A percentile compares a stretch with the other conserved stretches of the same genome.
Conservation (phyloP, 2,329 filamentous ascomycete species). For the Epichloe sylvatica region DNA sequence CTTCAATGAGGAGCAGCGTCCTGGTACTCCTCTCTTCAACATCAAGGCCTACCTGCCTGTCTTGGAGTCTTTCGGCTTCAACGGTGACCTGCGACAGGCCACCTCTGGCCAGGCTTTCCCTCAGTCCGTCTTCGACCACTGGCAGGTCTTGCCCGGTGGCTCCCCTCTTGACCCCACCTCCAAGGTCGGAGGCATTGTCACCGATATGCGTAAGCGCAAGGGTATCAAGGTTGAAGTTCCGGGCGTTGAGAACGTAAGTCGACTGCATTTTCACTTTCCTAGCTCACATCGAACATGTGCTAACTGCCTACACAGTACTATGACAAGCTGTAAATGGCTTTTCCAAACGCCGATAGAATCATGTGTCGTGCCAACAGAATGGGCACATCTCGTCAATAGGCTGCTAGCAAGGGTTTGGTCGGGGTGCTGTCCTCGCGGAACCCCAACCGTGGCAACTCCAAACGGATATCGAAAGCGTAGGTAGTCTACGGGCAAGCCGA, state of each 20-base stretch:
- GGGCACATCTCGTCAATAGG: conserved; percentile 29
- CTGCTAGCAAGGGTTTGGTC: conserved; percentile 19
- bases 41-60: conserved; percentile 96
- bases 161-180: conserved; percentile 71
- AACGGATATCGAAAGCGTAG: conserved; percentile 6
- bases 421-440: conserved; percentile 14
- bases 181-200: conserved; percentile 72
- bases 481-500: conserved; percentile 16
- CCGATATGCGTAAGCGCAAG: conserved; percentile 96
- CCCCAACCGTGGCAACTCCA: conserved; percentile 9
- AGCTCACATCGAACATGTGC: conserved; percentile 1
- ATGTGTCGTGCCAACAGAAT: conserved; percentile 26
- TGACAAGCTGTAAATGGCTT: conserved; percentile 80
- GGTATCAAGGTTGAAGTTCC: conserved; percentile 95
- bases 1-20: conserved; percentile 95
- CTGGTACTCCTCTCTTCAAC: conserved; percentile 97
- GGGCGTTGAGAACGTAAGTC: conserved; percentile 86
- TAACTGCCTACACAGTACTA: conserved; percentile 56
- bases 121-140: conserved; percentile 97
- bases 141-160: conserved; percentile 90
- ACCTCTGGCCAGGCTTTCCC: conserved; percentile 98
- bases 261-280: background rate
- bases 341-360: conserved; percentile 31
- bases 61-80: conserved; percentile 98
- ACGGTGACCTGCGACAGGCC: conserved; percentile 82